A percentile compares a stretch with the other conserved stretches of the same genome.
These are phyloP conservation scores for Hanseniaspora singularis DNA, from an alignment of 805 yeast species.

Conservation along the genomic window DNA sequence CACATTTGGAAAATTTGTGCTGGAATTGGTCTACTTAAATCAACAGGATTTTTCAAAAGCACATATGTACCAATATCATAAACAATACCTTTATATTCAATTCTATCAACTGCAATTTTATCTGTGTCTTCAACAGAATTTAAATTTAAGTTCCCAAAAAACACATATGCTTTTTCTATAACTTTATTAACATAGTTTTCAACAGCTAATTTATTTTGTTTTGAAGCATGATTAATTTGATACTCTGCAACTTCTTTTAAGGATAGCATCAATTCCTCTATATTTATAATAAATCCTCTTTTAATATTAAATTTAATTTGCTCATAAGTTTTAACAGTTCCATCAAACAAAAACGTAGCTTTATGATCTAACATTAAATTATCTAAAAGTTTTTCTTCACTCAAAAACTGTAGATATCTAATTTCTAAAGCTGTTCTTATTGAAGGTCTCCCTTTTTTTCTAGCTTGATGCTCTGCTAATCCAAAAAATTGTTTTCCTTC, in stretches of 20 bases:
- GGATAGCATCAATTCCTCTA: neutral
- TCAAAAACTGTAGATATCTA: slow-evolving; percentile 74
- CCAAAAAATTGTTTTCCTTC: slow-evolving; percentile 15
- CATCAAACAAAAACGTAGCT: slow-evolving; percentile 37
- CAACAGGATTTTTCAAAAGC: slow-evolving; percentile 74
- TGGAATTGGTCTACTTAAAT: slow-evolving; percentile 76
- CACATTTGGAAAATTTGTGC: slow-evolving; percentile 91
- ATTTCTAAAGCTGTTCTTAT: slow-evolving; percentile 87
- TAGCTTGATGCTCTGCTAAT: slow-evolving; percentile 21
- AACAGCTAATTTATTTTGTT: neutral
- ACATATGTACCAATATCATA: slow-evolving; percentile 95
- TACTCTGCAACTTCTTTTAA: slow-evolving; percentile 7
- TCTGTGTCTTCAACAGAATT: slow-evolving; percentile 27
- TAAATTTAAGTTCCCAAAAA: slow-evolving; percentile 15
- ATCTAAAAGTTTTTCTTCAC: slow-evolving; percentile 24
- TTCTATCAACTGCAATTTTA: slow-evolving; percentile 65
- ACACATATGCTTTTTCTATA: slow-evolving; percentile 21
- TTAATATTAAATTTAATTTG: slow-evolving; percentile 56
- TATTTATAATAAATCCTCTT: slow-evolving; percentile 9
- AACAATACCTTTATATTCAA: slow-evolving; percentile 55
- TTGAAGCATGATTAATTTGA: slow-evolving; percentile 2
- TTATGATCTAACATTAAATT: slow-evolving; percentile 6
- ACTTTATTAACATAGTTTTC: neutral
- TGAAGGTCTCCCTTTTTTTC: slow-evolving; percentile 79
- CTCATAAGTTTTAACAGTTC: slow-evolving; percentile 43